A percentile compares a stretch with the other conserved stretches of the same genome.
phyloP scores from a whole-genome alignment of 805 yeast genomes.

The Yarrowia divulgata region DNA sequence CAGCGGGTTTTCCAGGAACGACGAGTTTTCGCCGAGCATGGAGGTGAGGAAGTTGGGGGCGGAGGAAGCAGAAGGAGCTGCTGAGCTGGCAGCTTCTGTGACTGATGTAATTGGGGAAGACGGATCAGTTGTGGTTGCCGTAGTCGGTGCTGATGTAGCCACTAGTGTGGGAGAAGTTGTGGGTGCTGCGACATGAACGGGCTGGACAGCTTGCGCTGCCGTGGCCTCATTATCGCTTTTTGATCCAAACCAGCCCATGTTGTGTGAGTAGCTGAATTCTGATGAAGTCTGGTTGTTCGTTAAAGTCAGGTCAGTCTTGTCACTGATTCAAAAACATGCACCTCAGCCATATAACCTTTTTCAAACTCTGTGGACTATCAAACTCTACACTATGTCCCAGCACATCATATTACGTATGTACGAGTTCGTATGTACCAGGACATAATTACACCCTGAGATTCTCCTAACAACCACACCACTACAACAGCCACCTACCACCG shows the following conservation, averaged over 20 bases:
- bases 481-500: background rate
- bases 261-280: background rate
- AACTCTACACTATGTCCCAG: too few relatives aligned
- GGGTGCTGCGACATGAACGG: background rate
- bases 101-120: background rate
- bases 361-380: too few relatives aligned
- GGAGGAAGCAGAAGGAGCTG: background rate
- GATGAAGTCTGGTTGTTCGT: too few relatives aligned
- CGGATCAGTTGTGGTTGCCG: background rate
- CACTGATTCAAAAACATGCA: background rate
- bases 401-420: background rate
- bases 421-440: too few relatives aligned
- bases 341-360: background rate
- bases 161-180: background rate
- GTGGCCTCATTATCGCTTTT: background rate
- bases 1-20: constrained; percentile 74
- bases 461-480: background rate
- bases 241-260: constrained; percentile 37
- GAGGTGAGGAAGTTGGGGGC: background rate
- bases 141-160: background rate
- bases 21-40: constrained; percentile 13
- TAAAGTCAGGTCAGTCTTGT: background rate
- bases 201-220: background rate
- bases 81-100: too few relatives aligned
- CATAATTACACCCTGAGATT: too few relatives aligned